Conservation (phyloP, 768 basidiomycete species). For the Panaeolus papilionaceus region DNA sequence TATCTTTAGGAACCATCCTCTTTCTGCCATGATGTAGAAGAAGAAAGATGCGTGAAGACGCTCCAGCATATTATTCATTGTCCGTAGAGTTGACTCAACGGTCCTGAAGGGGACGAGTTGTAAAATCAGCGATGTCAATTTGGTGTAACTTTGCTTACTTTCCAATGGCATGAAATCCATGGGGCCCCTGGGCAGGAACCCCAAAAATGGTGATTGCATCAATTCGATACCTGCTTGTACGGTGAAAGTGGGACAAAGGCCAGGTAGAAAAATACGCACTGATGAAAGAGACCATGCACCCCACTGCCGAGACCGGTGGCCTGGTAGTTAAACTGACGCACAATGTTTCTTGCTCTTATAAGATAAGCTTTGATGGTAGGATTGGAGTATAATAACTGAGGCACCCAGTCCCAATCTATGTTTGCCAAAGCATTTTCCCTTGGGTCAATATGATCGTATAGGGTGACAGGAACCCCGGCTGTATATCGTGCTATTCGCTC, state of each 20-base stretch:
- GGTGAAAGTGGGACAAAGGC: constrained; percentile 13
- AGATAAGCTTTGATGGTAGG: constrained; percentile 56
- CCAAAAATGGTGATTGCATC: constrained; percentile 94
- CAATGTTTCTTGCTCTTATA: constrained; percentile 68
- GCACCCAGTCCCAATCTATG: constrained; percentile 46
- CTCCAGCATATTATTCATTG: constrained; percentile 93
- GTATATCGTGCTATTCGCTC: constrained; percentile 73
- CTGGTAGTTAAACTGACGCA: constrained; percentile 75
- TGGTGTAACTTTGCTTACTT: constrained; percentile 53
- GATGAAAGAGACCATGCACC: constrained; percentile 89
- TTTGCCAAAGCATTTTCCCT: constrained; percentile 42
- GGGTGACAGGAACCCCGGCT: constrained; percentile 75
- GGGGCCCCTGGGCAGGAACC: constrained; percentile 86
- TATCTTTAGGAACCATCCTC: constrained; percentile 81
- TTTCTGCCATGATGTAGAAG: constrained; percentile 82
- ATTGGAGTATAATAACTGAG: constrained; percentile 47
- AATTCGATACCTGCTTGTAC: constrained; percentile 78
- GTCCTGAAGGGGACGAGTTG: constrained; percentile 51
- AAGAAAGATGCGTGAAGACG: constrained; percentile 98
- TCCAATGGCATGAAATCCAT: constrained; percentile 94
- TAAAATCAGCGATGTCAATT: constrained; percentile 4
- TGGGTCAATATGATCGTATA: constrained; percentile 79
- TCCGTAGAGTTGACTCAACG: constrained; percentile 87
- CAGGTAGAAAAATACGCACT: constrained; percentile 48
- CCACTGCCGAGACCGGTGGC: constrained; percentile 84